Base-by-base conservation (phyloP, 2,329 filamentous ascomycete species). In the Tolypocladium inflatum region DNA sequence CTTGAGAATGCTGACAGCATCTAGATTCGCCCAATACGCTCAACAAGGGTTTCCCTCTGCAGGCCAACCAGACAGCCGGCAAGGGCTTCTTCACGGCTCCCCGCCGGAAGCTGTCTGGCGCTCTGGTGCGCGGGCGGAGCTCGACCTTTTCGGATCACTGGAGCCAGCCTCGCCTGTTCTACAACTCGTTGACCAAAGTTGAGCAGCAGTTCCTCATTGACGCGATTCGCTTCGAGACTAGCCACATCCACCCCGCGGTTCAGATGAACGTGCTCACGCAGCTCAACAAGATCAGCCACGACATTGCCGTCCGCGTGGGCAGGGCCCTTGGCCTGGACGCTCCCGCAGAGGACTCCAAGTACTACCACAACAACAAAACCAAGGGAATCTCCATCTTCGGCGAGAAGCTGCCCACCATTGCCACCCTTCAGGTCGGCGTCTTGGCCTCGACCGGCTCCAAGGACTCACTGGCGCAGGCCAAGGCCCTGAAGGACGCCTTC, bases 161-260 rank as follows among this genome's bases (percentile, higher is more conserved):
- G 86, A 83, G 82, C 3, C 88, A 91, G 68, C 82, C 86, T 0
- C 81, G 87, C 1, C 77, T 90, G 15, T 90, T 90, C 74, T 90
- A 82, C 78, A 90, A 90, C 78, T 89, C 86, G 0, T 75, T 91
- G 55, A 75, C 79, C 2, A 76, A 79, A 2, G 77, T 78, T 0
- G 87, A 90, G 71, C 82, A 89, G 68, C 87, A 90, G 66, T 86
- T 89, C 66, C 70, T 90, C 43, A 78, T 90, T 73, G 87, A 90
- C 68, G 87, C 86, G 0, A 83, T 90, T 57, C 84, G 87, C 35
- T 90, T 90, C 69, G 88, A 91, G 73, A 80, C 79, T 0, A 79
- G 83, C 26, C 80, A 87, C 17, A 64, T 90, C 39, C 73, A 77
- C 63, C 85, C 82, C 0, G 66, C 77, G 2, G 82, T 90, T 19